Evolutionary conservation across 2,329 filamentous ascomycete genomes (phyloP), one percentile per base, ranked within the genome.

Genomic region (Beauveria bassiana): DNA sequence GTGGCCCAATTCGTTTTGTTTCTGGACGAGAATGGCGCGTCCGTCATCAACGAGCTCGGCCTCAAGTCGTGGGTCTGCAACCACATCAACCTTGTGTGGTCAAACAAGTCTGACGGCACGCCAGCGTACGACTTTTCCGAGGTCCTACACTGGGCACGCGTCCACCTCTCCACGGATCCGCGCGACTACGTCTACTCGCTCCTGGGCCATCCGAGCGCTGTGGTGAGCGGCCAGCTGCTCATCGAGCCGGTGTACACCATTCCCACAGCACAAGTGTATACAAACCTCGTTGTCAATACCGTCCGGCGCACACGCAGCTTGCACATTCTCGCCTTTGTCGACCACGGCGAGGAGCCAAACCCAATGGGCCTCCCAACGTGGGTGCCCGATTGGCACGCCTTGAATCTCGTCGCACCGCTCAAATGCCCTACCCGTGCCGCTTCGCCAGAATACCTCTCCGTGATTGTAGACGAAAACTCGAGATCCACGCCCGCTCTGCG

Each of bases 41-140:
- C 61, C n/a, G 61, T 62, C 53, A 62, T 62, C 46, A 62, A 62
- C 42, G 53, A 28, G 26, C 61, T 62, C 22, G 38, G 46, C 31
- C 61, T 62, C 46, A 59, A 62, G 28, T 62, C 61, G 22, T 62
- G 61, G 61, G 61, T 62, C 24, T 57, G 53, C 54, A 62, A 62
- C 42, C 61, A 62, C 31, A 59, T 62, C 54, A 62, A 62, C 40
- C 61, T 62, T 6, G 61, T 62, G 14, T 62, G 61, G 61, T 62
- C 61, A n/a, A 53, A 49, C 55, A 47, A 54, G 8, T 20, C 47
- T 26, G 38, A 58, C 45, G 61, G 61, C 53, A 54, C 47, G 1
- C 61, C 61, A 8, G 10, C 47, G 14, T 62, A 28, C 31, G 61
- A 62, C 42, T 62, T 62, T 20, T 52, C 54, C 42, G 61, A 62